Conservation (phyloP, 1,284 basidiomycete genomes). For the Ustilago trichophora region DNA sequence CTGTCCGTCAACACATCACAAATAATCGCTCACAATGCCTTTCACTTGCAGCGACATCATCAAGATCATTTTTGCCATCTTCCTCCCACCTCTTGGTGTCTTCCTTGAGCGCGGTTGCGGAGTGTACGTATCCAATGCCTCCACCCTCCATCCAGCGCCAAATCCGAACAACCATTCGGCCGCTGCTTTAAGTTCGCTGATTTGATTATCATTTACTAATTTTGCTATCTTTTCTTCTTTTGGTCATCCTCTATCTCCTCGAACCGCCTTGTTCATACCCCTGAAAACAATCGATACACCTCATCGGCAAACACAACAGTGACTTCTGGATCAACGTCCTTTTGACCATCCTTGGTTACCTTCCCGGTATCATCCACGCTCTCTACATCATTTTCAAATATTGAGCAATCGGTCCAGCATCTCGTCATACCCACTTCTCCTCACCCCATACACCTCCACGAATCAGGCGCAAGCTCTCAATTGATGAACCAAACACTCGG, state of each 20-base stretch:
- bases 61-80: slow-evolving; percentile 51
- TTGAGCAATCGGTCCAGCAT: slow-evolving; percentile 17
- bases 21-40: slow-evolving; percentile 44
- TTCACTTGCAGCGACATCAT: slow-evolving; percentile 58
- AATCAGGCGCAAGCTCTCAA: too few species aligned
- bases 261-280: too few species aligned
- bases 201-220: neutral
- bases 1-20: neutral
- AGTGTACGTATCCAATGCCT: slow-evolving; percentile 16
- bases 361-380: slow-evolving; percentile 60
- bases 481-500: too few species aligned
- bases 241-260: too few species aligned
- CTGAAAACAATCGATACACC: too few species aligned
- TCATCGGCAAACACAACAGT: too few species aligned
- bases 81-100: slow-evolving; percentile 49
- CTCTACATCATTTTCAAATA: slow-evolving; percentile 62
- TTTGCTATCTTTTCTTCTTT: neutral
- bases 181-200: too few species aligned
- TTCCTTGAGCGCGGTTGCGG: slow-evolving; percentile 49
- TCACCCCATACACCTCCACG: too few species aligned
- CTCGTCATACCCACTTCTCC: too few species aligned
- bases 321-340: slow-evolving; percentile 54
- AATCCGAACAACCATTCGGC: too few species aligned
- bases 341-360: slow-evolving; percentile 57
- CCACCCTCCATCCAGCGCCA: too few species aligned